Conservation (phyloP, 148 eudicot species). For the Agrostemma githago region DNA sequence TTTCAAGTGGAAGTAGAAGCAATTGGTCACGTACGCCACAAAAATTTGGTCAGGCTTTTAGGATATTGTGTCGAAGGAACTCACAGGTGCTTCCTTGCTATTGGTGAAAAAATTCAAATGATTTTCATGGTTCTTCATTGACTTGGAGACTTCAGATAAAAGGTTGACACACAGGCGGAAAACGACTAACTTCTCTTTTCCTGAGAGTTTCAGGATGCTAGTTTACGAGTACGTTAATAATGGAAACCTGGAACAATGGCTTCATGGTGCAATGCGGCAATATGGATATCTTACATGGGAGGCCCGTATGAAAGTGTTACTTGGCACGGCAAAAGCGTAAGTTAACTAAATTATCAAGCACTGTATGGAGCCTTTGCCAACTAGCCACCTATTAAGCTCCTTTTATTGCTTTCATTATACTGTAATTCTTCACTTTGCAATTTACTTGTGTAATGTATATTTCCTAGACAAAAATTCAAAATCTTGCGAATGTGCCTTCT, state of each 20-base stretch:
- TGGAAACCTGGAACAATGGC: conserved; percentile 78
- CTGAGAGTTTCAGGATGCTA: conserved; percentile 45
- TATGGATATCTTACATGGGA: conserved; percentile 76
- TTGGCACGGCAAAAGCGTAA: conserved; percentile 83
- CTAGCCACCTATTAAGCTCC: neutral
- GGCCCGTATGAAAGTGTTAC: conserved; percentile 56
- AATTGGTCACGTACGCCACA: conserved; percentile 69
- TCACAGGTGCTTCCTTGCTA: conserved; percentile 42
- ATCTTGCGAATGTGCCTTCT: neutral
- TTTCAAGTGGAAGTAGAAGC: conserved; percentile 74
- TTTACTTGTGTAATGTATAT: neutral
- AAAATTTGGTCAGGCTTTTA: conserved; percentile 60
- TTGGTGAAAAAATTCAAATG: neutral
- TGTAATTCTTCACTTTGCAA: neutral
- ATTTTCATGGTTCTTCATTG: neutral
- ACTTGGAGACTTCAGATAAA: neutral
- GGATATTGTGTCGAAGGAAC: conserved; percentile 72
- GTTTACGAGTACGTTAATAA: conserved; percentile 77
- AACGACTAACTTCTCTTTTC: conserved; percentile 12
- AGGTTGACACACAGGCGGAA: neutral
- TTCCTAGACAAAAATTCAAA: neutral
- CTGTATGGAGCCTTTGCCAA: neutral
- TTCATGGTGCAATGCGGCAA: conserved; percentile 73
- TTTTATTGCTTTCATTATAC: neutral
- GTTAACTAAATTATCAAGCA: conserved; percentile 21